Conservation (phyloP, 2,329 filamentous ascomycete species). For the Phyllosticta citriasiana region DNA sequence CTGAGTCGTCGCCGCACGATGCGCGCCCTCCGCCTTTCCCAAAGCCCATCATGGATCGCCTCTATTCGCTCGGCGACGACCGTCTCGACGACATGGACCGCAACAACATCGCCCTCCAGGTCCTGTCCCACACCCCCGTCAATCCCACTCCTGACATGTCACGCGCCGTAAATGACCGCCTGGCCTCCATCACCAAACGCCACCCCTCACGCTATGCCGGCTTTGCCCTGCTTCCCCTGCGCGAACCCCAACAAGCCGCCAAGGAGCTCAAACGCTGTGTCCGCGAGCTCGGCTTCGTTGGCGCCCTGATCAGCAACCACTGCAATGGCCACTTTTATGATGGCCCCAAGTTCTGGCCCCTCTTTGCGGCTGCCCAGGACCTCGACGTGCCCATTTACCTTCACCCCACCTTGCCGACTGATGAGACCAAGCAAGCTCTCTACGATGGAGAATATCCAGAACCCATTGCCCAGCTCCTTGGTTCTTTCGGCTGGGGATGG, state of each 20-base stretch:
- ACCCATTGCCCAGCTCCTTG: slow-evolving; percentile 21
- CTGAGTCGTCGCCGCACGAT: slow-evolving; percentile 4
- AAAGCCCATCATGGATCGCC: slow-evolving; percentile 3
- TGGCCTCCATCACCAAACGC: slow-evolving; percentile 3
- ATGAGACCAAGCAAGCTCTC: slow-evolving; percentile 13
- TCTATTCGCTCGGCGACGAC: slow-evolving; percentile 8
- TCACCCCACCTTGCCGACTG: slow-evolving; percentile 24
- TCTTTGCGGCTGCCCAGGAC: slow-evolving; percentile 22
- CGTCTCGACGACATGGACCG: slow-evolving; percentile 6
- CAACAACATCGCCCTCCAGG: slow-evolving; percentile 8
- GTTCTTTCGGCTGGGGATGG: slow-evolving; percentile 41
- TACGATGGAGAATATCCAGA: slow-evolving; percentile 22
- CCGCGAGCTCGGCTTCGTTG: slow-evolving; percentile 45
- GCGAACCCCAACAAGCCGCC: slow-evolving; percentile 22
- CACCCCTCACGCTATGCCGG: slow-evolving; percentile 30
- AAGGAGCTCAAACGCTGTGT: slow-evolving; percentile 22
- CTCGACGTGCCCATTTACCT: slow-evolving; percentile 26
- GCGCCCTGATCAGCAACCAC: slow-evolving; percentile 42
- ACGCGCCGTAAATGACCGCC: slow-evolving; percentile 6
- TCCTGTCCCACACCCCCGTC: slow-evolving; percentile 8
- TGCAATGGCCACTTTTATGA: slow-evolving; percentile 24
- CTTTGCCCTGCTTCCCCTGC: slow-evolving; percentile 31
- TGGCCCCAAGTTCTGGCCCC: slow-evolving; percentile 21
- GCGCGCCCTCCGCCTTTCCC: neutral
- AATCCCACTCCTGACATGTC: slow-evolving; percentile 6